Percentiles rank a stretch among this genome's conserved stretches.
These are phyloP conservation scores for Cyclotella choctawhatcheeana DNA, from an alignment of 108 stramenopile genomes.

Conservation along the genomic window DNA sequence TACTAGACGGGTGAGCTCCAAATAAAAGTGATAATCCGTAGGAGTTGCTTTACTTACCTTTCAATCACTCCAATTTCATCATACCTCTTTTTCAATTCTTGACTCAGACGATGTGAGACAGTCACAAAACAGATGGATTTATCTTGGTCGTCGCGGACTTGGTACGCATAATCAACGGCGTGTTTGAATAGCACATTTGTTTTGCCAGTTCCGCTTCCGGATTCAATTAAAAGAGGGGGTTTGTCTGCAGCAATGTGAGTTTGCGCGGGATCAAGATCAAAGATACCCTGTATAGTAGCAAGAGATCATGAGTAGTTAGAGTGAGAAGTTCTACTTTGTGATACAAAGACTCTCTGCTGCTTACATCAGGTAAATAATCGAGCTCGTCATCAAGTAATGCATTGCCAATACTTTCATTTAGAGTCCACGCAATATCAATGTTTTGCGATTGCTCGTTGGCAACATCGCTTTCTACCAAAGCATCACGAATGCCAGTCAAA, in stretches of 20 bases:
- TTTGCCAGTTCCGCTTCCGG: conserved; percentile 46
- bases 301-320: too few species aligned
- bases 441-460: conserved; percentile 6
- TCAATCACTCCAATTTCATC: conserved; percentile 4
- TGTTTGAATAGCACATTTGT: conserved; percentile 42
- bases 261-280: conserved; percentile 36
- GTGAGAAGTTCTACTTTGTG: not conserved
- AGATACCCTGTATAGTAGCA: conserved; percentile 18
- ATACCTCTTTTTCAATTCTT: conserved; percentile 27
- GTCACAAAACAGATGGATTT: conserved; percentile 38
- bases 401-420: not conserved
- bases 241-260: not conserved
- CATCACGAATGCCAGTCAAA: conserved; percentile 1
- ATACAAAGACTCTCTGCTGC: not conserved
- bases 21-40: not conserved
- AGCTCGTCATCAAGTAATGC: not conserved
- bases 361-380: conserved; percentile 5
- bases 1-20: not conserved
- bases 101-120: conserved; percentile 33
- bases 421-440: conserved; percentile 17
- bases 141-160: not conserved
- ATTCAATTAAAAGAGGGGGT: conserved; percentile 42
- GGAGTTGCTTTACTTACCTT: not conserved
- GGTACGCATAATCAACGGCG: conserved; percentile 23
- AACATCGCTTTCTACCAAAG: not conserved